Conservation (phyloP, 169 alveolate genomes). For the Eimeria praecox region DNA sequence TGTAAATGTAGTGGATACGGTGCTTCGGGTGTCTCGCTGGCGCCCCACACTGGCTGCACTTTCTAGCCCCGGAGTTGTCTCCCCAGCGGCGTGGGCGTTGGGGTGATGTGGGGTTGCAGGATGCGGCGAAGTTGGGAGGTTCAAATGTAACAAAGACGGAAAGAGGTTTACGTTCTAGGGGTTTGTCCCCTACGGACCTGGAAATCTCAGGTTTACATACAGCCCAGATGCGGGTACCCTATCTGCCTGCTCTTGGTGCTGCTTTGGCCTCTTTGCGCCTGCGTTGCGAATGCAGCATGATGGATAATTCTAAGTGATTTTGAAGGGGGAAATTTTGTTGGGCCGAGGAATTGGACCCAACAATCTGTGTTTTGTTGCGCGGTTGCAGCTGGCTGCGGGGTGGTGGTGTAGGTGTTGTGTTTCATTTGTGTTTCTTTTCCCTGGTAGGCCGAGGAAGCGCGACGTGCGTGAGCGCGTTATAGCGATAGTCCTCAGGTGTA, state of each 20-base stretch:
- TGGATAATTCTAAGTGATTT: not conserved
- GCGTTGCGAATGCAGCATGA: not conserved
- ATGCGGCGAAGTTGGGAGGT: not conserved
- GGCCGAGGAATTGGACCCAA: not conserved
- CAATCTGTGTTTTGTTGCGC: too few relatives aligned
- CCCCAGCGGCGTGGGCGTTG: slow-evolving; percentile 2
- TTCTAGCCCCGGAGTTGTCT: not conserved
- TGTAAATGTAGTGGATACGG: too few relatives aligned
- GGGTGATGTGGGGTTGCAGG: not conserved
- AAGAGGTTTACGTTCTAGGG: not conserved
- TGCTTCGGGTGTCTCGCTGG: not conserved
- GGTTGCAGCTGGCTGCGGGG: too few relatives aligned
- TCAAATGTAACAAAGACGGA: not conserved
- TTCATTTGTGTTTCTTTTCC: not conserved
- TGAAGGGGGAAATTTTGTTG: not conserved
- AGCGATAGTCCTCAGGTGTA: not conserved
- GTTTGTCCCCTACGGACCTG: not conserved
- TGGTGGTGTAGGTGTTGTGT: too few relatives aligned
- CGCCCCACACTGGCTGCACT: slow-evolving; percentile 7
- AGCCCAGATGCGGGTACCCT: not conserved
- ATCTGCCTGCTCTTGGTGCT: not conserved
- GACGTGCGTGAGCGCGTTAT: not conserved
- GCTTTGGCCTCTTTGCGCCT: not conserved
- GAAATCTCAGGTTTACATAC: slow-evolving; percentile 22
- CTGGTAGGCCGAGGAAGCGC: not conserved